Conservation (phyloP, 495 filamentous ascomycete genomes). For the Haplographium delicatum region DNA sequence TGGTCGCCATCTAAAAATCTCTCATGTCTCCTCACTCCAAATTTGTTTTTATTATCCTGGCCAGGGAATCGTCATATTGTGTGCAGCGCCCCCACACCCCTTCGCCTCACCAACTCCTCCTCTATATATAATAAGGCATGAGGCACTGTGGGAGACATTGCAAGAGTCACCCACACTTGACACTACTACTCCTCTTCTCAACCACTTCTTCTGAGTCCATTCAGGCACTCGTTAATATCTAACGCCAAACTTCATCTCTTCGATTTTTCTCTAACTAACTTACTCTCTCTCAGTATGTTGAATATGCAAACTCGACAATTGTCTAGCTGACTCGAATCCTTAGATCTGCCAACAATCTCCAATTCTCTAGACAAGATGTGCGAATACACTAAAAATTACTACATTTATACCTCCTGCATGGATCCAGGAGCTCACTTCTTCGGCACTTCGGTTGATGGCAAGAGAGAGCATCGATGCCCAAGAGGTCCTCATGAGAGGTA, state of each 20-base stretch:
- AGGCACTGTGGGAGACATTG: conserved; percentile 15
- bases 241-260: too few relatives aligned
- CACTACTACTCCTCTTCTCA: not conserved
- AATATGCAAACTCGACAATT: not conserved
- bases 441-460: conserved; percentile 59
- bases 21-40: not conserved
- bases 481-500: conserved; percentile 70
- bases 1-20: conserved; percentile 1
- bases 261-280: not conserved
- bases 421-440: conserved; percentile 66
- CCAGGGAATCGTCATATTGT: conserved; percentile 7
- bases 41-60: conserved; percentile 19
- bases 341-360: not conserved
- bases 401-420: conserved; percentile 66
- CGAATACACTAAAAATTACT: conserved; percentile 71
- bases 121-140: conserved; percentile 21
- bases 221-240: not conserved
- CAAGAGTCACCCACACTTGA: not conserved
- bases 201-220: not conserved
- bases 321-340: not conserved
- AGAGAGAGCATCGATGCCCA: conserved; percentile 53
- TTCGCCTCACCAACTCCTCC: not conserved
- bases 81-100: too few relatives aligned
- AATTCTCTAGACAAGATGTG: conserved; percentile 54
- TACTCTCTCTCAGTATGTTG: not conserved